phyloP scores from a whole-genome alignment of 768 basidiomycete species.

The Collybia mongolica region DNA sequence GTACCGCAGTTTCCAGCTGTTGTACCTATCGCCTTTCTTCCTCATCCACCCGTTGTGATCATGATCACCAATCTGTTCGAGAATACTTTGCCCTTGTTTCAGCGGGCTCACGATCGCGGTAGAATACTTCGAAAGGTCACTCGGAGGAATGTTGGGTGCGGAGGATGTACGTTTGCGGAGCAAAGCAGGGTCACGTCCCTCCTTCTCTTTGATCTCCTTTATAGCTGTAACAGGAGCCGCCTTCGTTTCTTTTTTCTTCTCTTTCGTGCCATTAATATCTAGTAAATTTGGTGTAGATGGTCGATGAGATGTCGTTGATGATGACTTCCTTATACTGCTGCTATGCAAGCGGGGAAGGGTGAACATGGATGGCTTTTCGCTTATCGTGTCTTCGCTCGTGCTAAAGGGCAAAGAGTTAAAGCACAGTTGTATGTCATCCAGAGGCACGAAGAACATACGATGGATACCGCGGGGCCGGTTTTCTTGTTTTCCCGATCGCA shows the following conservation, averaged over 20 bases:
- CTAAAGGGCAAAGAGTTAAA: too few relatives aligned
- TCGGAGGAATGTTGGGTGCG: slow-evolving; percentile 17
- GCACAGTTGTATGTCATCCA: not conserved
- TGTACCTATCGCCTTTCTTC: slow-evolving; percentile 93
- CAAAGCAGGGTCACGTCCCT: slow-evolving; percentile 34
- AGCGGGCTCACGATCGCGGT: slow-evolving; percentile 25
- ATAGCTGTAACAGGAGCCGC: slow-evolving; percentile 5
- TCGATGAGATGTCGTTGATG: slow-evolving; percentile 36
- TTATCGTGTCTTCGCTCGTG: slow-evolving; percentile 22
- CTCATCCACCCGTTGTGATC: slow-evolving; percentile 95
- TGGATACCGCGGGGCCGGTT: slow-evolving; percentile 78
- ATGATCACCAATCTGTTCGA: slow-evolving; percentile 88
- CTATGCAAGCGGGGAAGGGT: slow-evolving; percentile 50
- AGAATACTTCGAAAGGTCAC: slow-evolving; percentile 8
- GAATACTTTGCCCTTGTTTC: slow-evolving; percentile 67
- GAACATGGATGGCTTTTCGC: slow-evolving; percentile 47
- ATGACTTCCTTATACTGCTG: slow-evolving; percentile 36
- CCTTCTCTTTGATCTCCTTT: slow-evolving; percentile 14
- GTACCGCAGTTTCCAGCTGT: slow-evolving; percentile 88
- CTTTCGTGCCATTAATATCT: not conserved
- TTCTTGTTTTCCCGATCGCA: slow-evolving; percentile 65
- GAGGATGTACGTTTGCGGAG: slow-evolving; percentile 60
- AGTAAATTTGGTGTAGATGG: slow-evolving; percentile 28
- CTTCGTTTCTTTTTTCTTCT: slow-evolving; percentile 2
- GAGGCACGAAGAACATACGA: slow-evolving; percentile 42